phyloP scores from a whole-genome alignment of 306 rosid species.

The Lathyrus oleraceus region DNA sequence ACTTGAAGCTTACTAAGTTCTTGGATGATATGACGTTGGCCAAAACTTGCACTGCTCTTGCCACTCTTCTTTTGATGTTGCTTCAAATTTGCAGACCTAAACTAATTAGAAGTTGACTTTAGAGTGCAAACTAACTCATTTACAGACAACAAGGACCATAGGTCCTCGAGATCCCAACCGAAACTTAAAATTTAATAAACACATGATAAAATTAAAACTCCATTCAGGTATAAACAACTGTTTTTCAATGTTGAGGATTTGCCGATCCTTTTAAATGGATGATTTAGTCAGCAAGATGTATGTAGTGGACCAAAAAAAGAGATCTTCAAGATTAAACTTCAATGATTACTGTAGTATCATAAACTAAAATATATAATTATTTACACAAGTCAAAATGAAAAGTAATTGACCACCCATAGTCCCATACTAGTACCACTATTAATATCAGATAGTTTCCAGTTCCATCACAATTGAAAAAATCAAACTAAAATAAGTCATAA shows the following conservation, averaged over 20 bases:
- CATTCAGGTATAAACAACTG: not conserved
- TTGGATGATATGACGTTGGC: conserved; percentile 98
- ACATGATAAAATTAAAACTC: conserved; percentile 15
- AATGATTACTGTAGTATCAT: not conserved
- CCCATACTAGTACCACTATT: not conserved
- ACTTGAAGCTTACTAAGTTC: conserved; percentile 64
- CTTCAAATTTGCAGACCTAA: conserved; percentile 82
- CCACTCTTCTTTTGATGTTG: conserved; percentile 93
- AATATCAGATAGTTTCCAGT: not conserved
- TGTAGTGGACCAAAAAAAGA: not conserved
- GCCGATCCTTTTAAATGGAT: not conserved
- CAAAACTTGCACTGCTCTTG: conserved; percentile 94
- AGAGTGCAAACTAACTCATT: conserved; percentile 4
- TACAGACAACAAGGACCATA: conserved; percentile 7
- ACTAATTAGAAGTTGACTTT: conserved; percentile 16
- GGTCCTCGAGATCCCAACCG: conserved; percentile 8
- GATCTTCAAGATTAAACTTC: conserved; percentile 18
- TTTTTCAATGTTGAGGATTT: conserved; percentile 1
- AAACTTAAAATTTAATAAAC: conserved; percentile 18
- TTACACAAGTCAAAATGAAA: not conserved
- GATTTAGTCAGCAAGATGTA: not conserved
- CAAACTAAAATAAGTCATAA: conserved; percentile 12
- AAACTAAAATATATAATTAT: conserved; percentile 8
- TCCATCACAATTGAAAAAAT: conserved; percentile 10
- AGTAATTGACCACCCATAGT: conserved; percentile 6